Percentiles rank a stretch among this genome's conserved stretches.
phyloP scores from a whole-genome alignment of 495 filamentous ascomycete species.

The Mytilinidion resinicola region DNA sequence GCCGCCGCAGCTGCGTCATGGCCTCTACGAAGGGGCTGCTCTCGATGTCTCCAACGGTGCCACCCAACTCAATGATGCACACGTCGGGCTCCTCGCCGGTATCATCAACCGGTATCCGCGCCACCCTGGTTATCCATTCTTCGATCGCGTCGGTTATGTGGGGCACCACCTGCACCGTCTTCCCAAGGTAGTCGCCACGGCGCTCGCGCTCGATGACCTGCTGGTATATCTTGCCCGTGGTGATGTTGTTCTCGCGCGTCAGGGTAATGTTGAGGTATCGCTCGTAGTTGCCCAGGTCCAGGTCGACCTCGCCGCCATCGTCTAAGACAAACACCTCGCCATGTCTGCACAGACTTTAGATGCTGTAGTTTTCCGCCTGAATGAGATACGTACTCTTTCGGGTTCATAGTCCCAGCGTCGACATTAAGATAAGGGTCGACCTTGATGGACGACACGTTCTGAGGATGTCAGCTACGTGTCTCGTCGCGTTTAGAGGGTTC shows the following conservation, averaged over 20 bases:
- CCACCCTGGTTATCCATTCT: constrained; percentile 86
- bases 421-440: constrained; percentile 83
- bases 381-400: constrained; percentile 57
- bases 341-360: constrained; percentile 43
- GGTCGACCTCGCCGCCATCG: constrained; percentile 77
- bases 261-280: constrained; percentile 68
- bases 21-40: constrained; percentile 85
- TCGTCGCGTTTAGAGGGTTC: constrained; percentile 10
- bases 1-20: constrained; percentile 65
- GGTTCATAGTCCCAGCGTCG: constrained; percentile 78
- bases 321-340: constrained; percentile 69
- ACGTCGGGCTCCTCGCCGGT: constrained; percentile 76
- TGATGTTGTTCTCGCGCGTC: constrained; percentile 80
- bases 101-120: constrained; percentile 80
- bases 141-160: constrained; percentile 88
- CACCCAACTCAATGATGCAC: constrained; percentile 80
- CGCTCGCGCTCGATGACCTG: constrained; percentile 77
- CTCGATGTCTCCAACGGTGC: constrained; percentile 88
- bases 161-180: constrained; percentile 89
- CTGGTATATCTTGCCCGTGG: constrained; percentile 91
- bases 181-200: constrained; percentile 78
- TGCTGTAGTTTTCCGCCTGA: not conserved
- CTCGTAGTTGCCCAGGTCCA: constrained; percentile 97
- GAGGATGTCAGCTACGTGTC: constrained; percentile 32
- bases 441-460: constrained; percentile 58